Evolutionary conservation across 1,284 basidiomycete species (phyloP), one percentile per base, ranked within the genome.

Genomic region (Papiliotrema flavescens): DNA sequence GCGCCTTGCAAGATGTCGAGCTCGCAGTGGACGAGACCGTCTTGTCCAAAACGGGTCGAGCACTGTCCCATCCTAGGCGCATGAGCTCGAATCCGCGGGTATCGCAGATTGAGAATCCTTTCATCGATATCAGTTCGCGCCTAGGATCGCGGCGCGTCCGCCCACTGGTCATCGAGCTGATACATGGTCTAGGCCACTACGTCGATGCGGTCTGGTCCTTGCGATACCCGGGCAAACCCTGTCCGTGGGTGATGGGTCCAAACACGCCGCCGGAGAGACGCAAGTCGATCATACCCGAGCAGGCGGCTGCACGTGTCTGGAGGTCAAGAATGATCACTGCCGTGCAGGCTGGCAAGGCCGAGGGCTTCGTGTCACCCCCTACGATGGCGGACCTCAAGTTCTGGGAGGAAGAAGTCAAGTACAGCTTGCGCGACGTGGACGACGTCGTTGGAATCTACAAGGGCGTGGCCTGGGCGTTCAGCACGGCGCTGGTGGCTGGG

Each of bases 371-470:
- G 1, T 22, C 35, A 4, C 42, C 40, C 17, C 68, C 65, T 0
- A 63, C 64, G 0, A 36, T 24, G 3, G 24, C 28, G 15, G 67
- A 72, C n/a, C 59, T 70, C 26, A 43, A 43, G 19, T 74, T 73
- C 46, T 74, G 67, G 64, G 62, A 60, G 5, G 56, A 62, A 11
- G 73, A 74, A 48, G 69, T 73, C 14, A 60, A 56, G 5, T 65
- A 69, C 35, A 62, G 63, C 0, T 52, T 73, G 9, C 51, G 59
- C 9, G 73, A 74, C 49, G 69, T 71, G n/a, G 66, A 72, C 46
- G 70, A 73, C 40, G 66, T 65, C 2, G 67, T 74, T 2, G 71
- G 71, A 19, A 63, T 65, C n/a, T 66, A 61, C 45, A 74, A 73
- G 49, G 69, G 71, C 17, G 60, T 64, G 2, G 63, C 61, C 17